phyloP scores from a whole-genome alignment of 2,329 filamentous ascomycete genomes.

The Calonectria pseudoturangicola region DNA sequence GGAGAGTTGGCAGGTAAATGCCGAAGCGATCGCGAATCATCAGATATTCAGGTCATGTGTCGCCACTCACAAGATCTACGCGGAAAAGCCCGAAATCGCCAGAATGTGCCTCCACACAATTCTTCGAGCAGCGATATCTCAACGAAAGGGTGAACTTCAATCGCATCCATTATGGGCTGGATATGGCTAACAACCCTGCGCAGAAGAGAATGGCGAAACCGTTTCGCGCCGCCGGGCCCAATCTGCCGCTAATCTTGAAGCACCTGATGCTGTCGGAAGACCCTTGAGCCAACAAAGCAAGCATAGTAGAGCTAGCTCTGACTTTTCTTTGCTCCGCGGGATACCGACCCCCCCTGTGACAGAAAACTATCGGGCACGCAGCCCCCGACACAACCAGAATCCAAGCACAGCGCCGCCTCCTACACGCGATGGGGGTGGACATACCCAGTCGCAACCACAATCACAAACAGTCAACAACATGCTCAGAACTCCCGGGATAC shows the following conservation, averaged over 20 bases:
- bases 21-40: conserved; percentile 77
- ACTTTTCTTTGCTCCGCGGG: conserved; percentile 77
- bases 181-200: conserved; percentile 21
- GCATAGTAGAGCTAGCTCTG: conserved; percentile 82
- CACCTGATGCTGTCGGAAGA: conserved; percentile 70
- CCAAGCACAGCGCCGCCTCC: conserved; percentile 42
- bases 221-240: conserved; percentile 73
- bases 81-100: conserved; percentile 81
- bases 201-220: conserved; percentile 66
- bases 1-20: conserved; percentile 81
- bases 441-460: conserved; percentile 32
- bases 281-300: conserved; percentile 78
- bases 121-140: conserved; percentile 80
- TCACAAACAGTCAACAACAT: conserved; percentile 68
- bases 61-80: conserved; percentile 83
- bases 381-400: conserved; percentile 56
- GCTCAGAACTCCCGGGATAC: conserved; percentile 71
- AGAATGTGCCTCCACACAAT: conserved; percentile 86
- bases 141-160: conserved; percentile 75
- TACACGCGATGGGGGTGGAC: conserved; percentile 40
- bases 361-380: conserved; percentile 58
- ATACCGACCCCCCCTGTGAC: conserved; percentile 69
- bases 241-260: conserved; percentile 77
- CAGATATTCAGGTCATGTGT: conserved; percentile 81
- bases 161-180: neutral